A percentile compares a stretch with the other conserved stretches of the same genome.
Evolutionary conservation across 192 early-diverging fungal species (phyloP).

Genomic region (Coemansia umbellata): DNA sequence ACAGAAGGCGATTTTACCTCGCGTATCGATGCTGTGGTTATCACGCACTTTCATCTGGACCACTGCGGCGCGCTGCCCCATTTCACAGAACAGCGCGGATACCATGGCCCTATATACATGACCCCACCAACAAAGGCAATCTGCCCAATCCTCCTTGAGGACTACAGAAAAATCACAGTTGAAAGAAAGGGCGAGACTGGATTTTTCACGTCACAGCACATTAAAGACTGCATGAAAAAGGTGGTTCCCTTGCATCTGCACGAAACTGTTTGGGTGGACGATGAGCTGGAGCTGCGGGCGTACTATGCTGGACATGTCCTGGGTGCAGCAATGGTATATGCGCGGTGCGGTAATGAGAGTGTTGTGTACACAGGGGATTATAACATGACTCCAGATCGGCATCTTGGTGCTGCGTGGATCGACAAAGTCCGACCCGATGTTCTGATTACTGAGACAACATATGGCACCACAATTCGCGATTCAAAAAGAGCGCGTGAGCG

Average conservation of each 20-base stretch:
- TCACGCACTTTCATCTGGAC: constrained; percentile 97
- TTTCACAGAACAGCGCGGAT: constrained; percentile 94
- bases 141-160: constrained; percentile 86
- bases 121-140: constrained; percentile 96
- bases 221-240: constrained; percentile 94
- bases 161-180: constrained; percentile 89
- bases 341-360: constrained; percentile 63
- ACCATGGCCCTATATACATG: constrained; percentile 97
- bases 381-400: constrained; percentile 87
- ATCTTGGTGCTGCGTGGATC: constrained; percentile 95
- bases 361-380: constrained; percentile 86
- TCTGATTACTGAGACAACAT: constrained; percentile 95
- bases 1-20: constrained; percentile 75
- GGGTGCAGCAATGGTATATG: constrained; percentile 96
- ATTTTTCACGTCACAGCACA: constrained; percentile 83
- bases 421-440: constrained; percentile 87
- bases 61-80: constrained; percentile 96
- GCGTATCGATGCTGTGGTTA: constrained; percentile 87
- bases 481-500: constrained; percentile 89
- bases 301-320: constrained; percentile 99
- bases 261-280: constrained; percentile 79
- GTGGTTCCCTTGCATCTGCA: constrained; percentile 84
- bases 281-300: constrained; percentile 74
- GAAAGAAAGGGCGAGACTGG: constrained; percentile 86
- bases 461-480: constrained; percentile 93